Evolutionary conservation across 768 basidiomycete species (phyloP).

Genomic region (Amanita thiersii): DNA sequence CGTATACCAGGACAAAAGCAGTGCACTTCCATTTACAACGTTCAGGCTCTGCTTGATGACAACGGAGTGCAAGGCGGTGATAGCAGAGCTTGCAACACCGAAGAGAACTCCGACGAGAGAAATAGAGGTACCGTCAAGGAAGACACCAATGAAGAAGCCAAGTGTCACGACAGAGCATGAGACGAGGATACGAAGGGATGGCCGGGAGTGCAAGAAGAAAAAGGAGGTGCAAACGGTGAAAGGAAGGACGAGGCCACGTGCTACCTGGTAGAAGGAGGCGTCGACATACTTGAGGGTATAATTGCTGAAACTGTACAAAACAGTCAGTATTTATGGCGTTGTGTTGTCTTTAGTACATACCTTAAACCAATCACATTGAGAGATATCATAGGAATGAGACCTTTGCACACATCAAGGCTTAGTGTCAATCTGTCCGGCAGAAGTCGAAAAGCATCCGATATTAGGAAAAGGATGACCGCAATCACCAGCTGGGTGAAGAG

Average conservation of each 20-base stretch:
- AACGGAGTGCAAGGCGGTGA: conserved; percentile 86
- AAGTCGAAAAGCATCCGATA: conserved; percentile 52
- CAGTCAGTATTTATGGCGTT: neutral
- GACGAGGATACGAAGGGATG: conserved; percentile 65
- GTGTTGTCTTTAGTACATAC: conserved; percentile 25
- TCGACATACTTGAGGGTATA: conserved; percentile 92
- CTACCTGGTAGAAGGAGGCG: conserved; percentile 93
- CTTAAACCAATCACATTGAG: conserved; percentile 81
- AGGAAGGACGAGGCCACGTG: conserved; percentile 87
- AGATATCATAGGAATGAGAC: conserved; percentile 64
- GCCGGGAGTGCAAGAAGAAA: conserved; percentile 65
- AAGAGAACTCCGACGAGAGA: conserved; percentile 64
- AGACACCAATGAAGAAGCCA: conserved; percentile 89
- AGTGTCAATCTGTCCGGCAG: conserved; percentile 62
- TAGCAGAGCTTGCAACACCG: conserved; percentile 78
- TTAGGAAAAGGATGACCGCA: conserved; percentile 66
- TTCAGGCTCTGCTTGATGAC: conserved; percentile 85
- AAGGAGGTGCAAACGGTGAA: conserved; percentile 89
- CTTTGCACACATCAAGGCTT: conserved; percentile 58
- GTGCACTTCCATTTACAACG: conserved; percentile 76
- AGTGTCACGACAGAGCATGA: conserved; percentile 77
- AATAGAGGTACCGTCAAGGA: conserved; percentile 61
- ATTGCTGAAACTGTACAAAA: conserved; percentile 65
- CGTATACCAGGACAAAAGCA: conserved; percentile 87
- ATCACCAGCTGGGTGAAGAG: conserved; percentile 74